These are phyloP conservation scores for Fallopia convolvulus DNA, from an alignment of 148 eudicot genomes.

Conservation along the genomic window DNA sequence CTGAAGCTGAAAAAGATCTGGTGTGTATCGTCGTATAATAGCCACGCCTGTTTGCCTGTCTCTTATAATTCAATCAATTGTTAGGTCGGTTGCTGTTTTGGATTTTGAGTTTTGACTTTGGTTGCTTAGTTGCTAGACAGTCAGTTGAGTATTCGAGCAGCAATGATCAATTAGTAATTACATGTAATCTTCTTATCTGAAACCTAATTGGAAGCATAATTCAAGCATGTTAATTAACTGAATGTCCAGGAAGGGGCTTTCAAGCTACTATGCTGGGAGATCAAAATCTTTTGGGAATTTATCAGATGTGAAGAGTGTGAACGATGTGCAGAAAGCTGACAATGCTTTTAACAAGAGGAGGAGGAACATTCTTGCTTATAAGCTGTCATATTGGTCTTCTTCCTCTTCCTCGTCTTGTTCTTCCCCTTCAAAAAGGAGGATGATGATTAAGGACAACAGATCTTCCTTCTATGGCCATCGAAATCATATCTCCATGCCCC, in stretches of 20 bases:
- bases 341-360: conserved; percentile 5
- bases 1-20: no score
- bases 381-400: neutral
- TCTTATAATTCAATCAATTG: neutral
- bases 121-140: neutral
- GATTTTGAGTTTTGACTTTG: neutral
- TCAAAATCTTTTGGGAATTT: conserved; percentile 7
- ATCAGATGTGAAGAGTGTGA: neutral
- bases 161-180: neutral
- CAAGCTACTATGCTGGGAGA: neutral
- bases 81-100: neutral
- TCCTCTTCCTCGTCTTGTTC: neutral
- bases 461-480: neutral
- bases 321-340: neutral
- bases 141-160: neutral
- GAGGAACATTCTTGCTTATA: conserved; percentile 2
- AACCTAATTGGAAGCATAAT: neutral
- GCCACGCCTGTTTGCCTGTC: no score
- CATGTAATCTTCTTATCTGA: neutral
- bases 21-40: no score
- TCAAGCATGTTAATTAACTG: neutral
- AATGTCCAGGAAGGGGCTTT: neutral
- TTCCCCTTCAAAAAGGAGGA: conserved; percentile 1
- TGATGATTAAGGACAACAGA: neutral
- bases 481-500: conserved; percentile 7